Evolutionary conservation across 805 yeast species (phyloP), one percentile per base, ranked within the genome.

Genomic region (Pichia manshurica): DNA sequence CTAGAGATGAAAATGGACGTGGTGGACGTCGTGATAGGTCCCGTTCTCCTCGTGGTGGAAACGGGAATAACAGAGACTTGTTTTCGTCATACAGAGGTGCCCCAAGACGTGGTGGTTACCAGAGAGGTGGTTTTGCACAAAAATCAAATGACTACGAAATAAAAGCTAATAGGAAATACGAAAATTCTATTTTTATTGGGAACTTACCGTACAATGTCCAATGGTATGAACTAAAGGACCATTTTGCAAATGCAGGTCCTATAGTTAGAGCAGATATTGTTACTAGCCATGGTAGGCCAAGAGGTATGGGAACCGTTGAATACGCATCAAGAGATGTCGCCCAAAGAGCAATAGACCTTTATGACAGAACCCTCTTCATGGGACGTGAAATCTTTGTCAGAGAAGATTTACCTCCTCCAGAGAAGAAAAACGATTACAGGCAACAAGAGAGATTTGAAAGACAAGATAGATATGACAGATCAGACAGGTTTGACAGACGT

Each of bases 281-380:
- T 39, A 81, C 82, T 2, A 74, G 78, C 51, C 78, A 82, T 56
- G 95, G 95, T 48, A 84, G 84, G 59, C 83, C 88, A 60, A 74
- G 91, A 67, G 95, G 95, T 53, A 84, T 84, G 91, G 91, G 90
- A 36, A 87, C 96, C 21, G 96, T 89, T 37, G 96, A 89, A 65
- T 90, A 83, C 59, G 70, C 79, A 12, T 70, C 71, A 49, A 72
- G 73, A 50, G 81, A 75, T 16, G 84, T 80, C 47, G 96, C 87
- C 5, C 74, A 72, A 41, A 73, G 69, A 21, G 96, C 96, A 12
- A 87, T 89, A 57, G 67, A 72, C 46, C 72, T 78, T 56, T 83
- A 74, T 58, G 84, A 86, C 66, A 82, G 86, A 59, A 72, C 81
- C 28, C 71, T 70, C 32, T 77, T 81, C 53, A 67, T 72, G 60